Base-by-base conservation (phyloP, 345 rosid genomes). In the Noccaea caerulescens region DNA sequence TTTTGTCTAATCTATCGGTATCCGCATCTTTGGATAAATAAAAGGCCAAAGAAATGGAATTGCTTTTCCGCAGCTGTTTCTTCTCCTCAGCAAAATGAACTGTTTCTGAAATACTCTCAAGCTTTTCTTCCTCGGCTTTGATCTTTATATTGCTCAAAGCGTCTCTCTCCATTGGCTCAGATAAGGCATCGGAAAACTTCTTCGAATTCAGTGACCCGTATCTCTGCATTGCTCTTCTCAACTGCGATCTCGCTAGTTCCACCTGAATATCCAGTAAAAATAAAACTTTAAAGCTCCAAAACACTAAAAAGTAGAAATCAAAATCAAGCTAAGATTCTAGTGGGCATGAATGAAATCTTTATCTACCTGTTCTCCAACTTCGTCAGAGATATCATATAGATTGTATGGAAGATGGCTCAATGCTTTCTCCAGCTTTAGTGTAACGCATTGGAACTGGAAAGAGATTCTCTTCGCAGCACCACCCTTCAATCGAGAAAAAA, bases 281-380 rank as follows among this genome's bases (percentile, higher is more conserved):
- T 2, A 16, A 12, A 69, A 30, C 38, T 46, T 20, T 58, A 18
- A 54, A 53, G 6, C 46, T 36, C 43, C 7, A n/a, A 55, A 30
- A 6, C 58, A 53, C 41, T 39, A 49, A 16, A 38, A 47, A 53
- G 30, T 41, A 49, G 27, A 38, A 47, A 57, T 36, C 39, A 36
- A 7, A 36, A 7, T 36, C 39, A 6, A 34, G 37, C 37, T 34
- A 34, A 7, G 8, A 11, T 41, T 12, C 20, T 42, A 20, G 43
- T 50, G 23, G 4, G 32, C 8, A 58, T 27, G 10, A 18, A 6
- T 2, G 33, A 18, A 34, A 6, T 1, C 27, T 41, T 53, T 38
- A 91, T 96, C 95, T 89, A 91, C 97, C 95, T 89, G 97, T 73
- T 94, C 99, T 50, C 77, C 82, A 45, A 94, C 96, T 80, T 94